Base-by-base conservation (phyloP, 176 grass and related monocot species). In the Oryza meridionalis region DNA sequence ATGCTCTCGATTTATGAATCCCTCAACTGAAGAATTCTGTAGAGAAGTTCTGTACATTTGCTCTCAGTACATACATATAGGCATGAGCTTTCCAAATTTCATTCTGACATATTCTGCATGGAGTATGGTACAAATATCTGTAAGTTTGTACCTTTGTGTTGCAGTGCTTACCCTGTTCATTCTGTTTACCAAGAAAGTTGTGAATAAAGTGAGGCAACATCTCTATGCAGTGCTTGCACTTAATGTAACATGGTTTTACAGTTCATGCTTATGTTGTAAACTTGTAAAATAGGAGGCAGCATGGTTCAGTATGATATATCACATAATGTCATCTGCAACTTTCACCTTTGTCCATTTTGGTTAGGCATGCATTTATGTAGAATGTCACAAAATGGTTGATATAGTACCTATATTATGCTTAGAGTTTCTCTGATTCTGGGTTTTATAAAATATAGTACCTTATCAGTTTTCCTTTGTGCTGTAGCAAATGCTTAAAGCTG, bases 401-500 rank as follows among this genome's bases (percentile, higher is more conserved):
- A 49, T 44, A 71, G 0, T 67, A 26, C 59, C n/a, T 24, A 11
- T 26, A 37, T 74, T 65, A 40, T 84, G 68, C n/a, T 51, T 86
- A 65, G 2, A 64, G 37, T 32, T 64, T 37, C 70, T 65, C 66
- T 24, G 53, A 67, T 77, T 53, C 15, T 69, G 47, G 67, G 40
- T 69, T 76, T 69, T 65, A 19, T 69, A 61, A 5, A 35, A 69
- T 73, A 67, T 8, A 59, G 26, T 21, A 45, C 76, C 31, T 75
- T 70, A 44, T 80, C 1, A 65, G 21, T 45, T 65, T 44, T 25
- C 45, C 69, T 90, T 71, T 81, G 10, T 80, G 4, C 24, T 93
- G 66, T 75, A 99, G 96, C 96, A 99, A 99, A 99, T 99, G 91
- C 91, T 99, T 84, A 90, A 99, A 88, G 93, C 93, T 47, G 93